These are phyloP conservation scores for Aureobasidium musti DNA, from an alignment of 2,329 filamentous ascomycete species.

Conservation along the genomic window DNA sequence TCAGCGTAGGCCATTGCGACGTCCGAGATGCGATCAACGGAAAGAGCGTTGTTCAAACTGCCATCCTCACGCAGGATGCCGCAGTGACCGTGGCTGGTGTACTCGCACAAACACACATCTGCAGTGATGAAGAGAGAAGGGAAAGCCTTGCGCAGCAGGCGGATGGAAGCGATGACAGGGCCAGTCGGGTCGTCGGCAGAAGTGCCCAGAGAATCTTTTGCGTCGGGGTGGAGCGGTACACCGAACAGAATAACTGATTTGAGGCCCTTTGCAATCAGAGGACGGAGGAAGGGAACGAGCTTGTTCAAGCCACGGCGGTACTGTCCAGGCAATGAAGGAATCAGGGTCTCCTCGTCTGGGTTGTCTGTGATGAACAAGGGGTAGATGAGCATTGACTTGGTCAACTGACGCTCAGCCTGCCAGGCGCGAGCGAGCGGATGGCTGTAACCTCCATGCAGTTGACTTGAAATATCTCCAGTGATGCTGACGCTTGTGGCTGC, in stretches of 20 bases:
- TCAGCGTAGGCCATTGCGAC: slow-evolving; percentile 98
- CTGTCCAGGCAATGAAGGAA: slow-evolving; percentile 89
- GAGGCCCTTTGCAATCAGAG: slow-evolving; percentile 85
- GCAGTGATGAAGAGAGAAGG: slow-evolving; percentile 87
- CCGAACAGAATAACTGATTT: slow-evolving; percentile 94
- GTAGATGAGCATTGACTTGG: slow-evolving; percentile 94
- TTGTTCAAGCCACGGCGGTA: slow-evolving; percentile 85
- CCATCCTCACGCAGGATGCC: slow-evolving; percentile 93
- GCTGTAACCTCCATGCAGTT: slow-evolving; percentile 56
- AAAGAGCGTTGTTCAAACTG: slow-evolving; percentile 87
- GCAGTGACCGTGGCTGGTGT: slow-evolving; percentile 96
- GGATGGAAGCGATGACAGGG: slow-evolving; percentile 85
- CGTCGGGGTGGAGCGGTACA: slow-evolving; percentile 76
- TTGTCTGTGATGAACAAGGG: slow-evolving; percentile 95
- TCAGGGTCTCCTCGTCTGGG: slow-evolving; percentile 85
- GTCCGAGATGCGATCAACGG: slow-evolving; percentile 91
- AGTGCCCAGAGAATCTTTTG: slow-evolving; percentile 89
- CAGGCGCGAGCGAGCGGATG: slow-evolving; percentile 55
- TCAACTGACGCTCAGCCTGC: slow-evolving; percentile 57
- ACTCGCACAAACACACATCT: slow-evolving; percentile 97
- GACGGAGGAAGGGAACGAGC: slow-evolving; percentile 78
- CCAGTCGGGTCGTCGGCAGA: slow-evolving; percentile 90
- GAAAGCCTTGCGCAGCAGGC: slow-evolving; percentile 78
- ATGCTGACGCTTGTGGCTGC: slow-evolving; percentile 57
- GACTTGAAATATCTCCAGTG: slow-evolving; percentile 54